Evolutionary conservation across 305 asterid genomes (phyloP), one percentile per base, ranked within the genome.

Genomic region (Plantago coronopus): DNA sequence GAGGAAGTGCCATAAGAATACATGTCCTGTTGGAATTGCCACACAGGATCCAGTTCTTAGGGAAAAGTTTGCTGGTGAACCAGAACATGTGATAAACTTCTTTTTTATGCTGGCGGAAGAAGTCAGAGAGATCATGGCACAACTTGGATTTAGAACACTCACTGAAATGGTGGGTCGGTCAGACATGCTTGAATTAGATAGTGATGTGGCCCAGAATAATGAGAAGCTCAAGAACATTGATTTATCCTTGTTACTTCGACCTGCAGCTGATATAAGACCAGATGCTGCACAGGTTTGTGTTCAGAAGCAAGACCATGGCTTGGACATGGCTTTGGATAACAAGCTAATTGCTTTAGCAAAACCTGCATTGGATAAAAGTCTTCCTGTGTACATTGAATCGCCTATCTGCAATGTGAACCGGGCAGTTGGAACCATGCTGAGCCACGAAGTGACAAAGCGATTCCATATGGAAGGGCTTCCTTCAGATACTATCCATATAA

Each of bases 81-180:
- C 99, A n/a, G 97, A 90, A 68, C 97, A 94, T 63, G 99, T 94
- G 54, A 89, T 94, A 66, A 94, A 90, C 72, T 94, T 94, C 77
- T 90, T 94, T 76, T 94, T 94, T 83, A 90, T 94, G 99, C 78
- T 94, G 72, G 99, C 99, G 0, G 99, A 90, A 77, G 99, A 94
- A 79, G 43, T 90, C 45, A 76, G 99, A 75, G 99, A 90, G 68
- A 89, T 94, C 57, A 94, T 94, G 99, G 82, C 96, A 61, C 72
- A 79, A 64, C 85, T 94, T 25, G 99, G 99, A 38, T 90, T 94
- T 70, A 82, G 95, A 71, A 82, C 93, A 22, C 70, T 94, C 60
- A 78, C 38, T 0, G 99, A 94, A 70, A 90, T 94, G 99, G 96
- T 94, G 27, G 99, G 99, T 21, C 97, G 94, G 48, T 70, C 99